Conservation (phyloP, 129 eudicot species). For the Flaveria brownii region DNA sequence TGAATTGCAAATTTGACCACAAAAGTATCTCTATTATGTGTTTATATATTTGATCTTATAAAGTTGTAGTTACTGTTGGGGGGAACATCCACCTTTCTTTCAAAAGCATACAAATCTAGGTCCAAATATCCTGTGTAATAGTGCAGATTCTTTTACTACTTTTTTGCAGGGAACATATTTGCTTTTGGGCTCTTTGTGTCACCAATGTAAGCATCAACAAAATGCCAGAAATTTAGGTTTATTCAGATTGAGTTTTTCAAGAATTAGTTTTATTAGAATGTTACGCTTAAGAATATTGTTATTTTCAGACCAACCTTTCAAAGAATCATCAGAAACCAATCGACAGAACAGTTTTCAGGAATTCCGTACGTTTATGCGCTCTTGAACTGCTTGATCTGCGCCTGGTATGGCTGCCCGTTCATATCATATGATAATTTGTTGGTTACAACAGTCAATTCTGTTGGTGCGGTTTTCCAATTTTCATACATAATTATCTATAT, state of each 20-base stretch:
- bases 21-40: not conserved
- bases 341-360: slow-evolving; percentile 79
- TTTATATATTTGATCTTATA: slow-evolving; percentile 18
- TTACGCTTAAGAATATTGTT: not conserved
- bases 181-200: slow-evolving; percentile 88
- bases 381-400: slow-evolving; percentile 81
- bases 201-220: slow-evolving; percentile 64
- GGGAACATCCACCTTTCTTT: not conserved
- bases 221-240: not conserved
- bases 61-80: not conserved
- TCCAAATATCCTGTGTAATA: slow-evolving; percentile 4
- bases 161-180: slow-evolving; percentile 77
- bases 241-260: not conserved
- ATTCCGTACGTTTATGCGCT: slow-evolving; percentile 77
- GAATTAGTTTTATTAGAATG: not conserved
- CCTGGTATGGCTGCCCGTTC: slow-evolving; percentile 85
- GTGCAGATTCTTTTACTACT: slow-evolving; percentile 14
- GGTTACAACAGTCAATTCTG: slow-evolving; percentile 81
- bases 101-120: not conserved
- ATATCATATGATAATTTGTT: slow-evolving; percentile 64
- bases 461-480: slow-evolving; percentile 74
- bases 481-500: slow-evolving; percentile 63
- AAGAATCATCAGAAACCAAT: slow-evolving; percentile 68
- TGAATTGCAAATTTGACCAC: not conserved
- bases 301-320: slow-evolving; percentile 71